Conservation (phyloP, 768 basidiomycete genomes). For the Suillus hirtellus region DNA sequence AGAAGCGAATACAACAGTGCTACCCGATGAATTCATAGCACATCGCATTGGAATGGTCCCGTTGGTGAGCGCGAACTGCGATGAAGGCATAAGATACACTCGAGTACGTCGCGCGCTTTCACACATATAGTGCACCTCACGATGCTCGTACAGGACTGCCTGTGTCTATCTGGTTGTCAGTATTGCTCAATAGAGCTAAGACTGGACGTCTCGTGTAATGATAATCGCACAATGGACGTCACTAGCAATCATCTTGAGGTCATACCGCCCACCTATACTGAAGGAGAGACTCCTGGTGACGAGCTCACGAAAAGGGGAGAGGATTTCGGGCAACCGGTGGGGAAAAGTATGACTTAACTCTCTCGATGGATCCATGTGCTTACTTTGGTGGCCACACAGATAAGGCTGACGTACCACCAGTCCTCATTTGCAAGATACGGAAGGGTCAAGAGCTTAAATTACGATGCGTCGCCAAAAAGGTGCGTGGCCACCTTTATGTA, state of each 20-base stretch:
- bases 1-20: slow-evolving; percentile 84
- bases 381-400: slow-evolving; percentile 39
- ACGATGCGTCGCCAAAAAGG: slow-evolving; percentile 91
- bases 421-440: slow-evolving; percentile 88
- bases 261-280: slow-evolving; percentile 40
- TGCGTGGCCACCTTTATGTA: slow-evolving; percentile 30
- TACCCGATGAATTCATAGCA: slow-evolving; percentile 97
- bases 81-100: slow-evolving; percentile 82
- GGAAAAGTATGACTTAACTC: slow-evolving; percentile 59
- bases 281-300: slow-evolving; percentile 54
- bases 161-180: slow-evolving; percentile 79
- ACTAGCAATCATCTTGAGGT: slow-evolving; percentile 85
- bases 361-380: slow-evolving; percentile 6
- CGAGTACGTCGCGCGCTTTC: slow-evolving; percentile 46
- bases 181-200: slow-evolving; percentile 84
- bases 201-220: slow-evolving; percentile 75
- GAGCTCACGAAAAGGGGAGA: slow-evolving; percentile 74
- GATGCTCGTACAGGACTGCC: slow-evolving; percentile 71
- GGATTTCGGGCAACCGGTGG: slow-evolving; percentile 80
- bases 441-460: slow-evolving; percentile 91
- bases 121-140: background rate
- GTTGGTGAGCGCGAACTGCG: slow-evolving; percentile 82
- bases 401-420: slow-evolving; percentile 61
- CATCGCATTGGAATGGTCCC: slow-evolving; percentile 96
- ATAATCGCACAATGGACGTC: slow-evolving; percentile 75